Percentiles rank a stretch among this genome's conserved stretches.
Conservation (phyloP, 225 moss, liverwort and hornwort species). For the Straminergon stramineum region DNA sequence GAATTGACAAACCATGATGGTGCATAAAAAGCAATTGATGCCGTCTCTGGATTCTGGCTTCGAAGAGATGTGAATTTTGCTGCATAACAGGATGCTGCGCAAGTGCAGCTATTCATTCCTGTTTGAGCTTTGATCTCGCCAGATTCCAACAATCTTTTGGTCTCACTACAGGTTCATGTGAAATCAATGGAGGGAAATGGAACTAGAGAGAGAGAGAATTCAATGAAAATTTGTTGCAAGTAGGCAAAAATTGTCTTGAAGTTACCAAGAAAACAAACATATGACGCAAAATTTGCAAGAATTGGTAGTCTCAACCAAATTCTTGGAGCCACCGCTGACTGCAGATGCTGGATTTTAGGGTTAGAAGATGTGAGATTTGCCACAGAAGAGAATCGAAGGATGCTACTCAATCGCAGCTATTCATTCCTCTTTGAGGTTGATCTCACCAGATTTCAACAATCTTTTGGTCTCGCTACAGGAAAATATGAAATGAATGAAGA, state of each 20-base stretch:
- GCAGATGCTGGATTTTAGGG: neutral
- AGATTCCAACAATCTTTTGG: neutral
- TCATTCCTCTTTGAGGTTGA: neutral
- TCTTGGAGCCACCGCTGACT: neutral
- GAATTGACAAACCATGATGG: neutral
- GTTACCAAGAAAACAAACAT: neutral
- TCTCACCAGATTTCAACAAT: neutral
- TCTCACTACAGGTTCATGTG: neutral
- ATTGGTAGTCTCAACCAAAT: neutral
- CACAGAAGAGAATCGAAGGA: neutral
- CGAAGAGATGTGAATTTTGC: neutral
- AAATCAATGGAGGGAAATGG: neutral
- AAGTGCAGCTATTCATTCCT: neutral
- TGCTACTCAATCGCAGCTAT: neutral
- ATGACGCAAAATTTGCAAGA: too few species aligned
- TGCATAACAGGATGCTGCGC: neutral
- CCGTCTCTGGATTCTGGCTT: neutral
- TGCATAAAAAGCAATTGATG: neutral
- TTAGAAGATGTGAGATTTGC: neutral
- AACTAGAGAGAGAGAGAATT: neutral
- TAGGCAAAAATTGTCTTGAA: neutral
- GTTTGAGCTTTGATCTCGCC: neutral
- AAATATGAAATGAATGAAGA: neutral
- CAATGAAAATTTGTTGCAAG: neutral
- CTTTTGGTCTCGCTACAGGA: neutral